Conservation (phyloP, 2,329 filamentous ascomycete genomes). For the Ustulina deusta region DNA sequence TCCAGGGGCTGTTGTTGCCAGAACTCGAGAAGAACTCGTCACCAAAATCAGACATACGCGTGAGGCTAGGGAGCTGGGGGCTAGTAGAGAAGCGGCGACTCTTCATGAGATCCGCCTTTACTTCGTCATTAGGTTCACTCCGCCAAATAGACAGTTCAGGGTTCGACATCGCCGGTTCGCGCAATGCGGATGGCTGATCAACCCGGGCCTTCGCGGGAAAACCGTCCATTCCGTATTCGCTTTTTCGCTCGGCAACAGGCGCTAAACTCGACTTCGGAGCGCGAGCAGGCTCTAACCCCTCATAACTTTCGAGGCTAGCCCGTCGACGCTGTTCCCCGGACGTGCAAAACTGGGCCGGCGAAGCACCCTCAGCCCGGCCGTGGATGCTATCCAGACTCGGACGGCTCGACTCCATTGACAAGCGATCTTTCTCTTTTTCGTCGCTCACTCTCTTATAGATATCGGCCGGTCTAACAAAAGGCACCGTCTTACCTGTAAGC, state of each 20-base stretch:
- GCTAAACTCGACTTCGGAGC: slow-evolving; percentile 59
- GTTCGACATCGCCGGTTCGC: slow-evolving; percentile 10
- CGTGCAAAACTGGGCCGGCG: slow-evolving; percentile 39
- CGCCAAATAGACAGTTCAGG: slow-evolving; percentile 5
- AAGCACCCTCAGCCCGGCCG: slow-evolving; percentile 46
- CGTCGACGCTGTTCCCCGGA: slow-evolving; percentile 45
- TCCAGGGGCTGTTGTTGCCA: slow-evolving; percentile 37
- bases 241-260: slow-evolving; percentile 68
- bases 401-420: slow-evolving; percentile 68
- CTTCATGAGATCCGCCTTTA: slow-evolving; percentile 35
- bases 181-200: slow-evolving; percentile 10
- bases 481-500: slow-evolving; percentile 60
- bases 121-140: slow-evolving; percentile 23
- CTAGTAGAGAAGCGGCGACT: slow-evolving; percentile 60
- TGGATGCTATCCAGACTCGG: slow-evolving; percentile 67
- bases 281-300: slow-evolving; percentile 53
- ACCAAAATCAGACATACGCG: slow-evolving; percentile 71
- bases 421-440: slow-evolving; percentile 68
- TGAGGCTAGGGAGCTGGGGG: slow-evolving; percentile 68
- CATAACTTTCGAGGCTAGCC: slow-evolving; percentile 50
- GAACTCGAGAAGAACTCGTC: slow-evolving; percentile 65
- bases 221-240: slow-evolving; percentile 68
- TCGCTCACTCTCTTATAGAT: slow-evolving; percentile 80
- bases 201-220: slow-evolving; percentile 44
- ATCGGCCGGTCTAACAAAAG: slow-evolving; percentile 79